A percentile compares a stretch with the other conserved stretches of the same genome.
phyloP scores from a whole-genome alignment of 257 asterid species.

The Sherardia arvensis region DNA sequence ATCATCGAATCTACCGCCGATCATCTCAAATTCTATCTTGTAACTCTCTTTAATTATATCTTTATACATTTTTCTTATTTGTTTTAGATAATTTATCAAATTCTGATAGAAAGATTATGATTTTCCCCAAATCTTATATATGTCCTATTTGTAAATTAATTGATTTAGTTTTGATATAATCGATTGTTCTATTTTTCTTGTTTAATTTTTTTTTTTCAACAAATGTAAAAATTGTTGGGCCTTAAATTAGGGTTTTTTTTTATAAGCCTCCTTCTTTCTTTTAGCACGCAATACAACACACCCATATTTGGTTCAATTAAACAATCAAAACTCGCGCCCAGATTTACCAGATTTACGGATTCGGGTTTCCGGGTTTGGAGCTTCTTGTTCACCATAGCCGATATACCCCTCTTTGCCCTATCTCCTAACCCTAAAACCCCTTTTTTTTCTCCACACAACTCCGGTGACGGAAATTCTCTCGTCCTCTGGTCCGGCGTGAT shows the following conservation, averaged over 20 bases:
- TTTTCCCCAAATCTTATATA: too few relatives aligned
- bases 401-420: background rate
- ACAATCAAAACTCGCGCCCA: conserved; percentile 21
- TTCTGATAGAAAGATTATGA: too few relatives aligned
- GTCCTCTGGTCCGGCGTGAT: background rate
- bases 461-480: background rate
- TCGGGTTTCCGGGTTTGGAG: conserved; percentile 20
- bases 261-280: conserved; percentile 1
- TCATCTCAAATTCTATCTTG: background rate
- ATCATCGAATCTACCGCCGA: background rate
- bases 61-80: too few relatives aligned
- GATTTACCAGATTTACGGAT: conserved; percentile 12
- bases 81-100: too few relatives aligned
- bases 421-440: conserved; percentile 2
- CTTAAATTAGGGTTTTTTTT: background rate
- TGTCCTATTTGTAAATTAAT: too few relatives aligned
- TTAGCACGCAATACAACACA: background rate
- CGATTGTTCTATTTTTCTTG: too few relatives aligned
- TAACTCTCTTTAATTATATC: background rate
- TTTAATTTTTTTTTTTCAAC: too few relatives aligned
- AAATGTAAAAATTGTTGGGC: conserved; percentile 1
- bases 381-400: conserved; percentile 12
- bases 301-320: background rate
- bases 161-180: background rate
- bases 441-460: background rate